Conservation (phyloP, 768 basidiomycete species). For the Sutorius australiensis region DNA sequence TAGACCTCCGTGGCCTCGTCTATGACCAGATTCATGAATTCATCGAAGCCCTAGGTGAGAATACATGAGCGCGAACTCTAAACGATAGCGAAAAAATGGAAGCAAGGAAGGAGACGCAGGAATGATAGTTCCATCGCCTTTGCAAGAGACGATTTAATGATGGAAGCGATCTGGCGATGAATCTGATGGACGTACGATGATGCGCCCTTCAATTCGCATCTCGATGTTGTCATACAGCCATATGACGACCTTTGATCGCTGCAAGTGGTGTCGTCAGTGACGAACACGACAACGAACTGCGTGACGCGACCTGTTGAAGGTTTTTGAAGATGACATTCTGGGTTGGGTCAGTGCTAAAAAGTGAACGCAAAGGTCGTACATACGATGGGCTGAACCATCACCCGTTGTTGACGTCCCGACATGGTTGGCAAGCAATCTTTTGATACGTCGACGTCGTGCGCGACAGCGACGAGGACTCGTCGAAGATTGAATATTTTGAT, state of each 20-base stretch:
- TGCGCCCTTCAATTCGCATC: conserved; percentile 93
- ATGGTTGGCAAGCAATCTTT: conserved; percentile 45
- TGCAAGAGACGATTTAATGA: conserved; percentile 39
- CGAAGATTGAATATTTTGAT: conserved; percentile 1
- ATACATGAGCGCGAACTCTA: conserved; percentile 22
- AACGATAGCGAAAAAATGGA: not conserved
- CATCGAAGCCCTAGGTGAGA: conserved; percentile 83
- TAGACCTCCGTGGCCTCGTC: conserved; percentile 93
- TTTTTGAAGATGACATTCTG: conserved; percentile 99
- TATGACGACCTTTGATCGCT: conserved; percentile 83
- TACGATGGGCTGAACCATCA: conserved; percentile 99
- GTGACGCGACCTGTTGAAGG: conserved; percentile 67
- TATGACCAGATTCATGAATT: conserved; percentile 98
- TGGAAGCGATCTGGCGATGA: conserved; percentile 25
- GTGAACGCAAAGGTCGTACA: conserved; percentile 28
- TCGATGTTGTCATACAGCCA: conserved; percentile 98
- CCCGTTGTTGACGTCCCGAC: conserved; percentile 90
- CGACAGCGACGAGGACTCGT: conserved; percentile 4
- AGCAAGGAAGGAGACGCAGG: conserved; percentile 5
- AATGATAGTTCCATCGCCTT: conserved; percentile 32
- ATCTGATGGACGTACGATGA: conserved; percentile 69
- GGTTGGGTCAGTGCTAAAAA: conserved; percentile 2
- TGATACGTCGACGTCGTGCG: conserved; percentile 6
- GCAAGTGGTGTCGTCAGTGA: conserved; percentile 14
- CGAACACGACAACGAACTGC: conserved; percentile 2